These are phyloP conservation scores for Sequoia sempervirens DNA, from an alignment of 75 land plant genomes.

Conservation along the genomic window DNA sequence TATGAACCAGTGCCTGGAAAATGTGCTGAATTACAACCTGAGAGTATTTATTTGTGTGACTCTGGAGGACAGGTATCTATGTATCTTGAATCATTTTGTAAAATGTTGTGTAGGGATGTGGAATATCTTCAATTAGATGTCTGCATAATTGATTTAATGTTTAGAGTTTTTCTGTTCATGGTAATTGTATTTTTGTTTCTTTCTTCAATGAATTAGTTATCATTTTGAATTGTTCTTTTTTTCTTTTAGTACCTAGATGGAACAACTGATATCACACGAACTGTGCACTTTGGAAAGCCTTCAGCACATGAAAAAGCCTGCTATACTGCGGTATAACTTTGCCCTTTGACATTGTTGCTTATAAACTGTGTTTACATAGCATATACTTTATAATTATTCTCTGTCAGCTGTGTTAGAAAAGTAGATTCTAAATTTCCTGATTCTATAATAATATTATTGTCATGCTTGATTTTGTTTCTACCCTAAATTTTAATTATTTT, in stretches of 20 bases:
- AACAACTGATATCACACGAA: conserved; percentile 96
- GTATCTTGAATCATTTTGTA: neutral
- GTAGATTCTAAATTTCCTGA: neutral
- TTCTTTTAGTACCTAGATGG: conserved; percentile 84
- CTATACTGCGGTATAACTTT: conserved; percentile 74
- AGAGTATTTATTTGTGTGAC: conserved; percentile 87
- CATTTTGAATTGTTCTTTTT: neutral
- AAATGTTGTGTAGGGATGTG: neutral
- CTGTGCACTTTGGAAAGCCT: conserved; percentile 97
- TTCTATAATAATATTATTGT: neutral
- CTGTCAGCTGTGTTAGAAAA: neutral
- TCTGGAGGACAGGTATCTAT: conserved; percentile 96
- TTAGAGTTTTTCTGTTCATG: neutral
- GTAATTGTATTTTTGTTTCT: neutral
- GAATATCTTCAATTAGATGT: neutral
- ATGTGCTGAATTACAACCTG: conserved; percentile 85
- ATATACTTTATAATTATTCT: neutral
- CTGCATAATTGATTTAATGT: neutral
- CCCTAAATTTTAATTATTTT: neutral
- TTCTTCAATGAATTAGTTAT: neutral
- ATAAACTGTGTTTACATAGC: neutral
- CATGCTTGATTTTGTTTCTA: neutral
- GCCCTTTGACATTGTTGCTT: conserved; percentile 5
- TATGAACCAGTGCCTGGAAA: conserved; percentile 62
- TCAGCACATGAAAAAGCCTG: conserved; percentile 90